Percentiles rank a stretch among this genome's conserved stretches.
Conservation (phyloP, 2,329 filamentous ascomycete genomes). For the Stachybotrys chartarum region DNA sequence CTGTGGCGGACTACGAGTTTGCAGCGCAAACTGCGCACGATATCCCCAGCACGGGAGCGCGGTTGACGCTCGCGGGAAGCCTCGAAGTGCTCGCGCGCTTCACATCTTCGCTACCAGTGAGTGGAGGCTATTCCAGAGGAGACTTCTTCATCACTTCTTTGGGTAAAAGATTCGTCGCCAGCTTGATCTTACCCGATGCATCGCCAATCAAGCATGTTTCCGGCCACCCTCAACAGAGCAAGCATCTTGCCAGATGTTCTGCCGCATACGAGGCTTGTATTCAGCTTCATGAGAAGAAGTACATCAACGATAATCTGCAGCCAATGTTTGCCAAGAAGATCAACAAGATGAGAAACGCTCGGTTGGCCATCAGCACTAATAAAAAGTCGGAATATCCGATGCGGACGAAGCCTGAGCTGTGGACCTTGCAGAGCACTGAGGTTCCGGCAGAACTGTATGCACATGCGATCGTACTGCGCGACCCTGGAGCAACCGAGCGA, state of each 20-base stretch:
- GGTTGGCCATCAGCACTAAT: constrained; percentile 72
- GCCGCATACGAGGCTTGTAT: constrained; percentile 82
- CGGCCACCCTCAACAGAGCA: constrained; percentile 59
- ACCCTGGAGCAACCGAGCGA: constrained; percentile 48
- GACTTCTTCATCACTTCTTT: constrained; percentile 56
- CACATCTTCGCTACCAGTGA: constrained; percentile 50
- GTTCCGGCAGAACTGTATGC: constrained; percentile 49
- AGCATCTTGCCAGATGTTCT: constrained; percentile 75
- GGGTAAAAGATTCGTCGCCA: constrained; percentile 60
- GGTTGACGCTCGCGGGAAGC: constrained; percentile 69
- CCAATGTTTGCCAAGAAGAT: constrained; percentile 65
- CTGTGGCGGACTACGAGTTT: constrained; percentile 11
- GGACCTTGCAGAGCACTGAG: constrained; percentile 41
- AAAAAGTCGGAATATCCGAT: constrained; percentile 69
- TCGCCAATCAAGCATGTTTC: constrained; percentile 62
- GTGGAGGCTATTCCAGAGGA: constrained; percentile 21
- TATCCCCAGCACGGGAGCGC: constrained; percentile 64
- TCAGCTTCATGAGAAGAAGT: constrained; percentile 55
- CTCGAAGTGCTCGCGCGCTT: constrained; percentile 67
- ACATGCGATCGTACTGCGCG: constrained; percentile 52
- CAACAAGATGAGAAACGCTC: constrained; percentile 80
- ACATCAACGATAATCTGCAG: constrained; percentile 67
- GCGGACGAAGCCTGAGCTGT: constrained; percentile 70
- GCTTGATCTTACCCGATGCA: constrained; percentile 69
- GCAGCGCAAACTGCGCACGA: constrained; percentile 43